Base-by-base conservation (phyloP, 306 rosid genomes). In the Alnus glutinosa region DNA sequence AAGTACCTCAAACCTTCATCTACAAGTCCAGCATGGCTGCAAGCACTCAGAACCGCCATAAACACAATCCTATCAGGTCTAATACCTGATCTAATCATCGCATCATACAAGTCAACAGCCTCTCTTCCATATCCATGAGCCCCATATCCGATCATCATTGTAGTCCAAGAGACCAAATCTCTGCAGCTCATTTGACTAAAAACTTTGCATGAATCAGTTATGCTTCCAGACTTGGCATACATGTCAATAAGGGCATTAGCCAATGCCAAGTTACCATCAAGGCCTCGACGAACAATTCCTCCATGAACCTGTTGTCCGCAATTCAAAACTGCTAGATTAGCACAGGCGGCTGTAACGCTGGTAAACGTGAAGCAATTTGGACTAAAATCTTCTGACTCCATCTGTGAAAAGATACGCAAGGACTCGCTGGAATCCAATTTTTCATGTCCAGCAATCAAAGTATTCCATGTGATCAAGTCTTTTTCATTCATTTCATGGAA, bases 121-220 rank as follows among this genome's bases (percentile, higher is more conserved):
- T 89, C 90, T 75, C 82, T 83, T 68, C 97, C 98, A 80, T 87
- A 81, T 64, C 97, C 98, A 75, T 93, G 97, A 77, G 89, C 83
- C 30, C 98, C 94, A 16, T 81, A 91, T 44, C 93, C 97, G 52
- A 88, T 82, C 88, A 93, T 86, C 94, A 93, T 91, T 55, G 93
- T 81, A 57, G 98, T 93, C 98, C 98, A 93, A 9, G 97, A 85
- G 81, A 91, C 92, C 84, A 93, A 79, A 81, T 87, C 81, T 86
- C 83, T 82, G 50, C 55, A 37, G 4, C 75, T 58, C 92, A 93
- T 89, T 81, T 82, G 82, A 9, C 75, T 67, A 79, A 88, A 93
- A 77, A 87, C 59, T 80, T 89, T 88, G 79, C 70, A 78, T 1
- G 96, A 87, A 82, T 84, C 88, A 9, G 67, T 71, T 74, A 89